These are phyloP conservation scores for Gymnopilus junonius DNA, from an alignment of 768 basidiomycete species.

Conservation along the genomic window DNA sequence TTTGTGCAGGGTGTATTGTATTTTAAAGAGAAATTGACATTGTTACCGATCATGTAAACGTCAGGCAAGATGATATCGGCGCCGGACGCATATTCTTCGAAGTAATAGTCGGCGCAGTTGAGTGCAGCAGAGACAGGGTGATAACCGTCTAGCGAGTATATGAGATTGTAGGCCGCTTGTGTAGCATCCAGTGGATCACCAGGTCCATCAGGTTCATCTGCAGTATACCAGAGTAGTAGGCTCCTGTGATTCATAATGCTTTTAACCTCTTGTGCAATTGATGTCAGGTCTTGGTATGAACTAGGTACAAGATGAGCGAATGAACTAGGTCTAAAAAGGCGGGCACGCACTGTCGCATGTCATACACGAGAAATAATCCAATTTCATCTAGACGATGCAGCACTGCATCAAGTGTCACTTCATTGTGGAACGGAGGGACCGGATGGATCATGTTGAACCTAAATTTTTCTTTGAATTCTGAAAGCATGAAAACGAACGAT, in stretches of 20 bases:
- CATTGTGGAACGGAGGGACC: slow-evolving; percentile 54
- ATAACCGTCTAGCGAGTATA: slow-evolving; percentile 56
- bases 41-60: slow-evolving; percentile 39
- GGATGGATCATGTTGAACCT: slow-evolving; percentile 50
- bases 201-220: slow-evolving; percentile 66
- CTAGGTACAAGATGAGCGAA: slow-evolving; percentile 24
- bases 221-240: slow-evolving; percentile 71
- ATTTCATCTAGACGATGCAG: slow-evolving; percentile 60
- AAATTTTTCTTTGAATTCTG: not conserved
- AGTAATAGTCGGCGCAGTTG: slow-evolving; percentile 52
- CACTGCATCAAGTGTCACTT: slow-evolving; percentile 44
- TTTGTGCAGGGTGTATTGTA: slow-evolving; percentile 52
- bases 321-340: not conserved
- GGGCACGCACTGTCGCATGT: slow-evolving; percentile 57
- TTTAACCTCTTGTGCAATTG: slow-evolving; percentile 53
- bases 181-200: slow-evolving; percentile 53
- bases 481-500: not conserved
- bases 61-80: slow-evolving; percentile 62
- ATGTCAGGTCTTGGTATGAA: slow-evolving; percentile 50
- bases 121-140: slow-evolving; percentile 47
- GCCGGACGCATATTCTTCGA: slow-evolving; percentile 51
- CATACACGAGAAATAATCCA: slow-evolving; percentile 54
- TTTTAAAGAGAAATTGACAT: slow-evolving; percentile 44
- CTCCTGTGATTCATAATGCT: slow-evolving; percentile 51
- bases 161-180: slow-evolving; percentile 44